These are phyloP conservation scores for Cyclotella atomus DNA, from an alignment of 108 stramenopile genomes.

Conservation along the genomic window DNA sequence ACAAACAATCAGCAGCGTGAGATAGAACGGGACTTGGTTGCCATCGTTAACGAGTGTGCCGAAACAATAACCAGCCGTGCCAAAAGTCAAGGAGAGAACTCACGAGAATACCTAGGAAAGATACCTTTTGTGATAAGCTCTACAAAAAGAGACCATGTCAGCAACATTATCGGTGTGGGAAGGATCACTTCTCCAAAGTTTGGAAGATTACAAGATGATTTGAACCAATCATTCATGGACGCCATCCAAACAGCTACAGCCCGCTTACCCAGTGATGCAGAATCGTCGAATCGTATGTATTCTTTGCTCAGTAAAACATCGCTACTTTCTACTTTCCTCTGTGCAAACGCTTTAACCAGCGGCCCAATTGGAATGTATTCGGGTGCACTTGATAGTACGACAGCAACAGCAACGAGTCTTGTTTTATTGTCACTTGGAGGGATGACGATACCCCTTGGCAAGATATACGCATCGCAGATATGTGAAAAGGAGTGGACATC, in stretches of 20 bases:
- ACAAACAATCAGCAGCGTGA: constrained; percentile 22
- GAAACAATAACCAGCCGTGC: constrained; percentile 65
- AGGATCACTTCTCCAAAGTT: constrained; percentile 9
- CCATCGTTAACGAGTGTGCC: constrained; percentile 32
- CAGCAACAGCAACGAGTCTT: neutral
- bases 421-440: neutral
- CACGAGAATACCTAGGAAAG: constrained; percentile 79
- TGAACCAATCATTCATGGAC: neutral
- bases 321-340: neutral
- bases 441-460: neutral
- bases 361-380: neutral
- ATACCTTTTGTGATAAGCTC: constrained; percentile 58
- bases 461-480: neutral
- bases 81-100: constrained; percentile 73
- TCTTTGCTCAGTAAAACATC: constrained; percentile 4
- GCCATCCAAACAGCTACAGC: neutral
- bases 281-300: neutral
- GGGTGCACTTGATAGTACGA: neutral
- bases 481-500: neutral
- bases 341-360: neutral
- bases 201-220: neutral
- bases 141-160: constrained; percentile 10
- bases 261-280: neutral
- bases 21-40: constrained; percentile 30
- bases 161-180: neutral